Evolutionary conservation across 371 early-diverging fungal genomes (phyloP), one percentile per base, ranked within the genome.

Genomic region (Entomophthora muscae): DNA sequence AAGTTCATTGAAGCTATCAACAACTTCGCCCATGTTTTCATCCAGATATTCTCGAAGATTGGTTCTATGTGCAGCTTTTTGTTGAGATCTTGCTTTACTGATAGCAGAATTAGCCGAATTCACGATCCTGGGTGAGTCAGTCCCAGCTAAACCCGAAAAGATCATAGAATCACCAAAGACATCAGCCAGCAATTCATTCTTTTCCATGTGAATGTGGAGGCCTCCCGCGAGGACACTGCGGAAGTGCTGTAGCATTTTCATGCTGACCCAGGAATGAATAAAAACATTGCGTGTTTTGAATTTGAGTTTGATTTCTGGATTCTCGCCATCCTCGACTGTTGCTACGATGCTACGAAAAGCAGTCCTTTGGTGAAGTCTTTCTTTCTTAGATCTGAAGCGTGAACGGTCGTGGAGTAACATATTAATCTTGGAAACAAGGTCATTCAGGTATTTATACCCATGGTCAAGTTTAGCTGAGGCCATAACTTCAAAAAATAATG

Each of bases 301-400:
- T 52, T 31, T 62, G 21, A 62, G 27, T 53, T 33, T 51, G n/a
- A 62, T 62, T 3, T 62, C 42, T 5, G 62, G 62, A 24, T 10
- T n/a, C 3, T 28, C 30, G 3, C 62, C 62, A 51, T 31, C 23
- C 30, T 62, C 62, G 28, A 62, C 23, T 2, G 62, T 62, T 27
- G 62, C 52, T 27, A 62, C 28, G n/a, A 62, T 62, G 30, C 53
- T 53, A 2, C 62, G 21, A 52, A 62, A 62, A 26, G 62, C 62
- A 17, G 53, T 17, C 28, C 62, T 10, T 52, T 62, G 62, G 28
- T 62, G 62, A 53, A 29, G 27, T 2, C 62, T 12, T 22, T 62
- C 62, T 27, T 62, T 62, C 24, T 62, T 62, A 3, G 52, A 52
- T 53, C 42, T 62, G 26, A 52, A 62, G 17, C 53, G n/a, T 3